Conservation (phyloP, 192 early-diverging fungal species). For the Podila epicladia region DNA sequence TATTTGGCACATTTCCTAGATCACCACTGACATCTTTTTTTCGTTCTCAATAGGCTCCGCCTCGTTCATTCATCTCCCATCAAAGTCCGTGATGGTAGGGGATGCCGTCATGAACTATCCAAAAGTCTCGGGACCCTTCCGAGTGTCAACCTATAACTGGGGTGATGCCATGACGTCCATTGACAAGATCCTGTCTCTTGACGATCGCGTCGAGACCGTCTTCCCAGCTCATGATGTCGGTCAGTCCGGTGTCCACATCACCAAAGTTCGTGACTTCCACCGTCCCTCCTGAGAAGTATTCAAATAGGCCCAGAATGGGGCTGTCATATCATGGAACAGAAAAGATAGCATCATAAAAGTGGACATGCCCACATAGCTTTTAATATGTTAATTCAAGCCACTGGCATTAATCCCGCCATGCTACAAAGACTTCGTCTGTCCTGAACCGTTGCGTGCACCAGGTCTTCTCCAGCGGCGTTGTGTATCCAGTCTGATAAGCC, state of each 20-base stretch:
- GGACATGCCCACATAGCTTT: background rate
- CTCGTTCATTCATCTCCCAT: conserved; percentile 49
- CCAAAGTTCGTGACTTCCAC: conserved; percentile 40
- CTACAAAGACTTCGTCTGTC: conserved; percentile 86
- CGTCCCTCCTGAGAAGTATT: background rate
- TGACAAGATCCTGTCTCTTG: conserved; percentile 28
- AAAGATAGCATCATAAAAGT: background rate
- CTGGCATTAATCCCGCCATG: conserved; percentile 70
- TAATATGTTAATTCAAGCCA: background rate
- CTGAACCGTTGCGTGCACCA: conserved; percentile 94
- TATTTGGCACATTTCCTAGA: too few relatives aligned
- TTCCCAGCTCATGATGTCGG: conserved; percentile 49
- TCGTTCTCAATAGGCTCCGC: conserved; percentile 26
- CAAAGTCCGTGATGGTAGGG: conserved; percentile 41
- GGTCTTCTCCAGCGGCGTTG: conserved; percentile 86
- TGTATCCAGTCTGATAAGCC: conserved; percentile 81
- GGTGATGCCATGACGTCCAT: conserved; percentile 42
- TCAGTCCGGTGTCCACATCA: conserved; percentile 37
- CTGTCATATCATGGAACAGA: too few relatives aligned
- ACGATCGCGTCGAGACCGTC: conserved; percentile 34
- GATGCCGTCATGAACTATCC: conserved; percentile 49
- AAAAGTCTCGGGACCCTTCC: conserved; percentile 22
- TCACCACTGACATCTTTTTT: too few relatives aligned
- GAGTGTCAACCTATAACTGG: conserved; percentile 29
- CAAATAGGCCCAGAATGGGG: too few relatives aligned